Evolutionary conservation across 345 rosid genomes (phyloP).

Genomic region (Cardamine chenopodiifolia): DNA sequence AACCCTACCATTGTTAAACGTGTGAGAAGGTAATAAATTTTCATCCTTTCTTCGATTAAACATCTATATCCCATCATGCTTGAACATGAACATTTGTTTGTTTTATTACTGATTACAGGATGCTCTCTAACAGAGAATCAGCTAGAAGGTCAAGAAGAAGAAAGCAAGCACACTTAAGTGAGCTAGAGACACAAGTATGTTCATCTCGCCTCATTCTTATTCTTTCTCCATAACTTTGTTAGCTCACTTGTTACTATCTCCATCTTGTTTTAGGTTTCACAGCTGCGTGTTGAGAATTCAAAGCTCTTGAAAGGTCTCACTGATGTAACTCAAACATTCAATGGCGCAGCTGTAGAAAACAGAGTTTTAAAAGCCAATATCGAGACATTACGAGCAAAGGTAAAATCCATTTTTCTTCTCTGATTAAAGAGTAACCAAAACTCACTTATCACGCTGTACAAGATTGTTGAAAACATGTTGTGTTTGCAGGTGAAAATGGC

Average conservation of each 20-base stretch:
- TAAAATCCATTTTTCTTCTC: constrained; percentile 29
- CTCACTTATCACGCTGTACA: background rate
- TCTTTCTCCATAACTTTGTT: background rate
- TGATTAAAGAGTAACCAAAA: background rate
- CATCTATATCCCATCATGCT: background rate
- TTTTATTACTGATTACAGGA: constrained; percentile 53
- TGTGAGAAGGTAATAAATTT: constrained; percentile 63
- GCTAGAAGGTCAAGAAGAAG: constrained; percentile 96
- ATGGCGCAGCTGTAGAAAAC: constrained; percentile 79
- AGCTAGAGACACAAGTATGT: constrained; percentile 85
- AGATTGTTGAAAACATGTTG: background rate
- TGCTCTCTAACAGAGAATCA: constrained; percentile 96
- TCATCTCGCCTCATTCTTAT: constrained; percentile 4
- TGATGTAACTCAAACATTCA: constrained; percentile 74
- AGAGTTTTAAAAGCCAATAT: constrained; percentile 91
- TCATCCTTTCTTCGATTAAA: background rate
- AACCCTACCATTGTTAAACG: constrained; percentile 76
- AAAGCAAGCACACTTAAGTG: constrained; percentile 88
- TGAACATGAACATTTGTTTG: background rate
- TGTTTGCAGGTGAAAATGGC: constrained; percentile 88
- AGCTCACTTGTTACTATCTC: constrained; percentile 5
- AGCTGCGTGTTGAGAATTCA: constrained; percentile 78
- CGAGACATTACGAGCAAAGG: constrained; percentile 92
- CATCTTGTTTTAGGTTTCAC: constrained; percentile 60
- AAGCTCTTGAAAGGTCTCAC: constrained; percentile 65